Conservation (phyloP, 1,284 basidiomycete genomes). For the Sphagnurus paluster region DNA sequence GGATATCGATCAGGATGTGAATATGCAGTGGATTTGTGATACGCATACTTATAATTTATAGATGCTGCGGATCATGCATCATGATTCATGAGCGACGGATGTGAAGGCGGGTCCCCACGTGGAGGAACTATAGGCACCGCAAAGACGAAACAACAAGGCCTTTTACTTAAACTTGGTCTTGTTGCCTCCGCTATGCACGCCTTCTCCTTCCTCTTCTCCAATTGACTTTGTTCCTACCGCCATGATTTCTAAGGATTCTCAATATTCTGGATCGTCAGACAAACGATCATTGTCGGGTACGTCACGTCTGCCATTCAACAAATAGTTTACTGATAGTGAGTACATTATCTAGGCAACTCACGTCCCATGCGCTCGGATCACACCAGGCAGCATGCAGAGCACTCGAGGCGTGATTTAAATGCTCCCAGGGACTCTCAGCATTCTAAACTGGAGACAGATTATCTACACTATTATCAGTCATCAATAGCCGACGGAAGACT, state of each 20-base stretch:
- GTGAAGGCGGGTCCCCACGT: too few species aligned
- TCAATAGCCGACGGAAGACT: constrained; percentile 31
- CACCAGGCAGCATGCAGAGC: constrained; percentile 13
- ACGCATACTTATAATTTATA: too few species aligned
- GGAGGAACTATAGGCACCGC: constrained; percentile 3
- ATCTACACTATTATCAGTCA: constrained; percentile 40
- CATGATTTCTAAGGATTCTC: constrained; percentile 15
- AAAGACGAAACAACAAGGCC: constrained; percentile 19
- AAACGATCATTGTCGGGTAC: constrained; percentile 14
- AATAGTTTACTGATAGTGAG: constrained; percentile 16
- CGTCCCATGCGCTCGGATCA: constrained; percentile 13
- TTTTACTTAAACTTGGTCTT: constrained; percentile 5
- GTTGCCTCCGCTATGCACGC: constrained; percentile 13
- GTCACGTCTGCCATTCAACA: too few species aligned
- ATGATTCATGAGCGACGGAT: too few species aligned
- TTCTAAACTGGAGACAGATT: constrained; percentile 29
- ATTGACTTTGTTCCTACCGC: constrained; percentile 7
- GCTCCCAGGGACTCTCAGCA: constrained; percentile 8
- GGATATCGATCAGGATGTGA: too few species aligned
- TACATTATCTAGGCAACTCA: constrained; percentile 10
- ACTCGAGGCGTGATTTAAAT: constrained; percentile 11
- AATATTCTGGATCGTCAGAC: constrained; percentile 16
- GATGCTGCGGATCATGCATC: too few species aligned
- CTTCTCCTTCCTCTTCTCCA: constrained; percentile 5
- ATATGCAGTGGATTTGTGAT: too few species aligned